Evolutionary conservation across 2,329 filamentous ascomycete genomes (phyloP).

Genomic region (Aspergillus amoenus): DNA sequence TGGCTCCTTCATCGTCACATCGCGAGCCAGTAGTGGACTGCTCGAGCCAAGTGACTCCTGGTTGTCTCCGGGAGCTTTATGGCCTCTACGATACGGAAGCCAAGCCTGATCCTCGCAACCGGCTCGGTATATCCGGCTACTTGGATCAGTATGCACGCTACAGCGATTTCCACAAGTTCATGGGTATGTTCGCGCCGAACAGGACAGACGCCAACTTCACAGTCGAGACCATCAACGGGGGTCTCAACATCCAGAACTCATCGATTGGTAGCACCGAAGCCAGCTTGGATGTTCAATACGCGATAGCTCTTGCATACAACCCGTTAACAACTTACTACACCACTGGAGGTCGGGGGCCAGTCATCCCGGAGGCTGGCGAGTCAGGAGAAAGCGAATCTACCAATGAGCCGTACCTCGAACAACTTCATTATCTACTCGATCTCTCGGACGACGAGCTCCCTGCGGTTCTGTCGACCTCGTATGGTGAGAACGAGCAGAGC

Average conservation of each 20-base stretch:
- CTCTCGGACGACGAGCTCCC: constrained; percentile 58
- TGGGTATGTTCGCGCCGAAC: constrained; percentile 55
- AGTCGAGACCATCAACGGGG: constrained; percentile 57
- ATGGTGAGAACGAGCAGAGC: constrained; percentile 66
- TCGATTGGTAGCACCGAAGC: constrained; percentile 53
- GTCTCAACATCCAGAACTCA: constrained; percentile 50
- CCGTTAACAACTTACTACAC: constrained; percentile 59
- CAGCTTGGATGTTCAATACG: constrained; percentile 64
- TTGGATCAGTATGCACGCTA: constrained; percentile 54
- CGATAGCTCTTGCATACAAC: constrained; percentile 55
- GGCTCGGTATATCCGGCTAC: constrained; percentile 50
- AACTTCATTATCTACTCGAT: constrained; percentile 59
- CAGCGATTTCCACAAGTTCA: constrained; percentile 57
- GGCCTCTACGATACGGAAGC: constrained; percentile 33
- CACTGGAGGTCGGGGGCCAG: constrained; percentile 57
- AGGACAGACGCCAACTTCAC: constrained; percentile 56
- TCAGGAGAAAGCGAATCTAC: constrained; percentile 42
- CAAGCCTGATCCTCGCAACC: constrained; percentile 36
- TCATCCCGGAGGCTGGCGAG: constrained; percentile 50
- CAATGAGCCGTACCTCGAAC: constrained; percentile 68
- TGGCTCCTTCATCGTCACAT: constrained; percentile 3
- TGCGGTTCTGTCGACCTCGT: constrained; percentile 66
- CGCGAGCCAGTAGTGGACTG: constrained; percentile 34
- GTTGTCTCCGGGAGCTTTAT: constrained; percentile 54
- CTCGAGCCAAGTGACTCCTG: constrained; percentile 45